Evolutionary conservation across 2,329 filamentous ascomycete species (phyloP).

Genomic region (Diaporthe sp.): DNA sequence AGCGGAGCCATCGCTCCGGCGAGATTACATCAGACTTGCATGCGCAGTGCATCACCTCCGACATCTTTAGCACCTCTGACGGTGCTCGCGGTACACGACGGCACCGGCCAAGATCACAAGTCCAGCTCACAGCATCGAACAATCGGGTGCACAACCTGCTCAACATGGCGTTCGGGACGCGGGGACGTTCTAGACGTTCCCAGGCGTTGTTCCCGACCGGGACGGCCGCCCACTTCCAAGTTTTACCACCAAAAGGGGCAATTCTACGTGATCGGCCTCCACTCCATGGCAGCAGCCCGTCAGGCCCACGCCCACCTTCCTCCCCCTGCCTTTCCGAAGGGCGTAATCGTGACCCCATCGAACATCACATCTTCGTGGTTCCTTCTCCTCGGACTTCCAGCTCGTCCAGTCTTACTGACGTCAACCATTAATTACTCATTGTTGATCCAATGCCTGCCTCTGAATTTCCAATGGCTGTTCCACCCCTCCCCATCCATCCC

Average conservation of each 20-base stretch:
- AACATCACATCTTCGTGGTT: not conserved
- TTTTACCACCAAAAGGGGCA: not conserved
- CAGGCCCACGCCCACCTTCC: not conserved
- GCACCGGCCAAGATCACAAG: not conserved
- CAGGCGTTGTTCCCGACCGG: not conserved
- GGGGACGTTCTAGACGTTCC: not conserved
- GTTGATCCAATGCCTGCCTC: slow-evolving; percentile 32
- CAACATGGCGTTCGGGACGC: not conserved
- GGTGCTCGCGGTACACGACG: not conserved
- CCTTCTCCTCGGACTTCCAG: not conserved
- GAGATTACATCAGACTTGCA: slow-evolving; percentile 35
- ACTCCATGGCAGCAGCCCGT: slow-evolving; percentile 12
- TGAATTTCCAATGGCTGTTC: slow-evolving; percentile 33
- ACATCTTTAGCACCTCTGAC: not conserved
- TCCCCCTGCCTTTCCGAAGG: not conserved
- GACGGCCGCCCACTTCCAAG: slow-evolving; percentile 7
- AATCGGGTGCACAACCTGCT: slow-evolving; percentile 1
- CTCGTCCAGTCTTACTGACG: slow-evolving; percentile 26
- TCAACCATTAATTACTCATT: slow-evolving; percentile 9
- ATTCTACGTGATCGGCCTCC: not conserved
- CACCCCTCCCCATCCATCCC: not conserved
- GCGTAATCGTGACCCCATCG: slow-evolving; percentile 37
- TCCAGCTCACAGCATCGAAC: not conserved
- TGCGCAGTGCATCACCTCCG: slow-evolving; percentile 1
- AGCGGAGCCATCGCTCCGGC: slow-evolving; percentile 26